Percentiles rank a stretch among this genome's conserved stretches.
These are phyloP conservation scores for Trifolium pratense DNA, from an alignment of 306 rosid genomes.

Conservation along the genomic window DNA sequence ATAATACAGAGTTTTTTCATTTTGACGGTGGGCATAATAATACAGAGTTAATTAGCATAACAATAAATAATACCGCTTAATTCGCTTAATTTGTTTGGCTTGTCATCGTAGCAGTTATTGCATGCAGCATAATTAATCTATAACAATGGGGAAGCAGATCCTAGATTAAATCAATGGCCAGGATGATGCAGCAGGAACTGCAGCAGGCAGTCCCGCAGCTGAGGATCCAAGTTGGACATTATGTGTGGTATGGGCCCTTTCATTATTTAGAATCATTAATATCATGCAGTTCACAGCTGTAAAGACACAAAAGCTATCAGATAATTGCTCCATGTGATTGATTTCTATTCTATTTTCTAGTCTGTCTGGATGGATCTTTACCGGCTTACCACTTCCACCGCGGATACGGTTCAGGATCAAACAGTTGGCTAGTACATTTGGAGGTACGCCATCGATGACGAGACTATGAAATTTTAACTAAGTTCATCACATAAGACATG, in stretches of 20 bases:
- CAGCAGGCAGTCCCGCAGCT: too few species aligned
- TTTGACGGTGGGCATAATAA: too few species aligned
- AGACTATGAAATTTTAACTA: constrained; percentile 22
- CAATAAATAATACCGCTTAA: too few species aligned
- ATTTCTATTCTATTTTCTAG: constrained; percentile 44
- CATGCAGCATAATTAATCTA: too few species aligned
- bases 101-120: too few species aligned
- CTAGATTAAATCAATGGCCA: too few species aligned
- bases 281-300: constrained; percentile 38
- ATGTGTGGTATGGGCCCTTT: constrained; percentile 27
- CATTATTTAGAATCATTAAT: constrained; percentile 10
- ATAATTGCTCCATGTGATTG: constrained; percentile 40
- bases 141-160: too few species aligned
- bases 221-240: too few species aligned
- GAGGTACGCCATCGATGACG: constrained; percentile 42
- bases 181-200: too few species aligned
- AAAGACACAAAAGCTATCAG: constrained; percentile 25
- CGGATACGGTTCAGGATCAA: constrained; percentile 59
- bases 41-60: too few species aligned
- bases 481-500: constrained; percentile 17
- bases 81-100: too few species aligned
- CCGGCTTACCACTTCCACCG: constrained; percentile 59
- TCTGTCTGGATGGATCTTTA: constrained; percentile 57
- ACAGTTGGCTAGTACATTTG: constrained; percentile 58
- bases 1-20: too few species aligned